These are phyloP conservation scores for Tuber indicum DNA, from an alignment of 495 filamentous ascomycete genomes.

Conservation along the genomic window DNA sequence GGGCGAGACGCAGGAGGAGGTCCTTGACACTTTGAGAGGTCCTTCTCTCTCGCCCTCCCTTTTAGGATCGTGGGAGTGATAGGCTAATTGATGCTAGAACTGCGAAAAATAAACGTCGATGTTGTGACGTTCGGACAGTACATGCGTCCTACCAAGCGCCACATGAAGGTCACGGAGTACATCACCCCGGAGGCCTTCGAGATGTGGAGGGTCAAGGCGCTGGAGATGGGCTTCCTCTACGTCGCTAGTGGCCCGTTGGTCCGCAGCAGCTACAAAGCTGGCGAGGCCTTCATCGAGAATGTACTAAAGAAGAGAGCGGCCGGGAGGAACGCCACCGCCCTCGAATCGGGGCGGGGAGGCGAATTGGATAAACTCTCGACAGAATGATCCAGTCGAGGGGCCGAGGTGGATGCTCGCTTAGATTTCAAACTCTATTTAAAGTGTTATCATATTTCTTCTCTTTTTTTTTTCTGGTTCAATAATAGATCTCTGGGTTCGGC, in stretches of 20 bases:
- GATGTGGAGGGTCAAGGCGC: constrained; percentile 77
- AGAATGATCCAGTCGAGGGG: not conserved
- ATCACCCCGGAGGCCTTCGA: constrained; percentile 86
- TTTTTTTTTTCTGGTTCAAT: too few relatives aligned
- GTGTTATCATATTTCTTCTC: too few relatives aligned
- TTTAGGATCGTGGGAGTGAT: too few relatives aligned
- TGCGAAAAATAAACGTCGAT: constrained; percentile 73
- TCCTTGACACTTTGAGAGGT: constrained; percentile 70
- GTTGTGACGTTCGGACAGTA: constrained; percentile 98
- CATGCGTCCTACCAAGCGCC: constrained; percentile 96
- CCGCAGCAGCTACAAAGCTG: constrained; percentile 90
- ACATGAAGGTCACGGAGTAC: constrained; percentile 93
- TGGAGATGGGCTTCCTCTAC: constrained; percentile 95
- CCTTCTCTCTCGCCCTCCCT: constrained; percentile 17
- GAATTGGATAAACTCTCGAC: constrained; percentile 12
- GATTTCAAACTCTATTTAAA: too few relatives aligned
- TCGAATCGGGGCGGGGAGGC: constrained; percentile 8
- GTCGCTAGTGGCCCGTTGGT: constrained; percentile 90
- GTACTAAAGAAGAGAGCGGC: constrained; percentile 79
- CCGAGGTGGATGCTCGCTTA: too few relatives aligned
- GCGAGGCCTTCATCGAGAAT: constrained; percentile 98
- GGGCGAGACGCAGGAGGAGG: constrained; percentile 84
- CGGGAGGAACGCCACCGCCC: constrained; percentile 42
- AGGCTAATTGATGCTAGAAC: constrained; percentile 46
- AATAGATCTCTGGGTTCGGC: too few relatives aligned